Conservation (phyloP, 2,329 filamentous ascomycete genomes). For the Epichloe coenophiala region DNA sequence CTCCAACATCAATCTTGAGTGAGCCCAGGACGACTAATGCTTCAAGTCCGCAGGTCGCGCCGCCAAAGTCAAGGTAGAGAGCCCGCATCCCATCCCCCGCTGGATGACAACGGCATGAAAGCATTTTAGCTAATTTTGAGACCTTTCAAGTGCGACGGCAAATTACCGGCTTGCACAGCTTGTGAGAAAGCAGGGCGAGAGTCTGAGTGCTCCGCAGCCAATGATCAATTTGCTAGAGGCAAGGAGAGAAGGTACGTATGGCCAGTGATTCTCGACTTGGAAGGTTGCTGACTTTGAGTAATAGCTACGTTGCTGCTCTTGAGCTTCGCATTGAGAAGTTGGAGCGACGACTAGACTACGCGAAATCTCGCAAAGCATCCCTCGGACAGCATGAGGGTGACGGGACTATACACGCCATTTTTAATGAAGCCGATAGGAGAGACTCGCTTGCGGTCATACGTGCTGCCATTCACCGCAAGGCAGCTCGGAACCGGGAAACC, state of each 20-base stretch:
- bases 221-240: constrained; percentile 88
- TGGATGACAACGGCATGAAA: neutral
- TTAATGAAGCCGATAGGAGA: constrained; percentile 40
- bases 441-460: constrained; percentile 49
- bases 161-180: constrained; percentile 85
- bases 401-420: constrained; percentile 7
- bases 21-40: neutral
- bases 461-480: constrained; percentile 51
- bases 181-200: constrained; percentile 85
- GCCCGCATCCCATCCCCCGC: neutral
- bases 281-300: neutral
- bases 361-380: constrained; percentile 57
- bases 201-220: constrained; percentile 81
- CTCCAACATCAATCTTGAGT: neutral
- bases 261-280: neutral
- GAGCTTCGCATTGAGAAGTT: constrained; percentile 83
- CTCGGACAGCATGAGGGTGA: constrained; percentile 52
- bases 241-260: constrained; percentile 70
- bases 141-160: constrained; percentile 70
- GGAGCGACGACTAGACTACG: constrained; percentile 61
- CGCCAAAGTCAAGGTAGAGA: constrained; percentile 74
- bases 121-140: neutral
- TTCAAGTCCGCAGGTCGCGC: constrained; percentile 43
- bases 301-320: constrained; percentile 82
- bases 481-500: constrained; percentile 55